Base-by-base conservation (phyloP, 345 rosid genomes). In the Acer negundo region DNA sequence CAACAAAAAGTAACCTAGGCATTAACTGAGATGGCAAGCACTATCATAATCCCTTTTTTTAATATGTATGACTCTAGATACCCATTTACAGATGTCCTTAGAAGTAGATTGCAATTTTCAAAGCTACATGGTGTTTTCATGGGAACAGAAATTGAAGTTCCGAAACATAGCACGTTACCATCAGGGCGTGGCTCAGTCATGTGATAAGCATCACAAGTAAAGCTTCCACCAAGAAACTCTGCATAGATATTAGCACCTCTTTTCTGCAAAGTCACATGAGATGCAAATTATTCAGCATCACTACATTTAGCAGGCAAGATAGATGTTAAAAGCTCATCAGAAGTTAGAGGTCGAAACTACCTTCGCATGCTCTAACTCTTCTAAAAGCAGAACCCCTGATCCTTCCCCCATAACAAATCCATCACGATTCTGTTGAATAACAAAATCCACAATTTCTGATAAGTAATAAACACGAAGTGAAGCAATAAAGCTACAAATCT, bases 361-460 rank as follows among this genome's bases (percentile, higher is more conserved):
- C 98, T 93, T 91, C 61, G 98, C 98, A 90, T 95, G 99, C 84
- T 95, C 99, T 74, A 93, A 80, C 81, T 93, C 98, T 85, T 93
- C 99, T 84, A 95, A 80, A 80, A 95, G 94, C 82, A 95, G 83
- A 84, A 95, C 99, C 59, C 99, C 98, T 53, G 98, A 92, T 88
- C 99, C 99, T 84, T 95, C 98, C 20, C 99, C 99, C 93, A 95
- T 92, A 49, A 95, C 99, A 68, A 95, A 93, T 82, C 99, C 99
- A 91, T 95, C 99, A 75, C 98, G 95, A 82, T 70, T 85, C 98
- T 95, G 90, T 82, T 75, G 40, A 82, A 63, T 23, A 77, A 69
- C 38, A 64, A 79, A 61, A 67, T 72, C 44, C 69, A 76, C 0
- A 73, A 66, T 53, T 68, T 26, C 12, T 31, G 26, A 67, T 26